Percentiles rank a stretch among this genome's conserved stretches.
Evolutionary conservation across 139 green algal genomes (phyloP).

Genomic region (Micromonas commoda): DNA sequence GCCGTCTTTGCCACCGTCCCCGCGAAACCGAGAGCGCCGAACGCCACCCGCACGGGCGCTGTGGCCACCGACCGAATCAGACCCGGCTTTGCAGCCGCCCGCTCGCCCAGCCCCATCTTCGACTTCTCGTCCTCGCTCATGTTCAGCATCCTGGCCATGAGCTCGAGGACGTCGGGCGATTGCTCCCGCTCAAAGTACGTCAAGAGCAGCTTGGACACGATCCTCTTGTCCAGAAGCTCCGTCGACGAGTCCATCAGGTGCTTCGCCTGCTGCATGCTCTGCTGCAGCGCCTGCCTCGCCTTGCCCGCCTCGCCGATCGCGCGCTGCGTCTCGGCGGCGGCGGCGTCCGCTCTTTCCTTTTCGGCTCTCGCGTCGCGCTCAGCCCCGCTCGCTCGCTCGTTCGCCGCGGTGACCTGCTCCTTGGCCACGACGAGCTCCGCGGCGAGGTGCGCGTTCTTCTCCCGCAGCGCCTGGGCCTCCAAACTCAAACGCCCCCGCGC

Average conservation of each 20-base stretch:
- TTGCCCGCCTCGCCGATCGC: constrained; percentile 6
- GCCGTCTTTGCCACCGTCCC: background rate
- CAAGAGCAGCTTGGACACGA: constrained; percentile 5
- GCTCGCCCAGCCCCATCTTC: no score
- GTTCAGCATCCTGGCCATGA: constrained; percentile 13
- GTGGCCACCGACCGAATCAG: background rate
- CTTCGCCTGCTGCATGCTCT: background rate
- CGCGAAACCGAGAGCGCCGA: constrained; percentile 2
- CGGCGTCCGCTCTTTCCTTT: background rate
- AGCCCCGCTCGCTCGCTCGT: background rate
- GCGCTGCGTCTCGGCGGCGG: background rate
- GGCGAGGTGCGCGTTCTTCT: background rate
- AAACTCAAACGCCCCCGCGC: background rate
- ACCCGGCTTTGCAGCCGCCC: background rate
- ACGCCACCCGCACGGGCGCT: background rate
- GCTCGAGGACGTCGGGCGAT: background rate
- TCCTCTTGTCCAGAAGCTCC: constrained; percentile 9
- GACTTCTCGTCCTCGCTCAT: background rate
- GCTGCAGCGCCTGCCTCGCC: background rate
- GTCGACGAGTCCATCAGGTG: background rate
- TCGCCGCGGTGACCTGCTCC: background rate
- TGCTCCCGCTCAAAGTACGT: constrained; percentile 14
- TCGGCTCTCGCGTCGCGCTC: no score
- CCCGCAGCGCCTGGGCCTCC: background rate
- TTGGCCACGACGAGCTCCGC: background rate